Evolutionary conservation across 768 basidiomycete species (phyloP), one percentile per base, ranked within the genome.

Genomic region (Suillus bovinus): DNA sequence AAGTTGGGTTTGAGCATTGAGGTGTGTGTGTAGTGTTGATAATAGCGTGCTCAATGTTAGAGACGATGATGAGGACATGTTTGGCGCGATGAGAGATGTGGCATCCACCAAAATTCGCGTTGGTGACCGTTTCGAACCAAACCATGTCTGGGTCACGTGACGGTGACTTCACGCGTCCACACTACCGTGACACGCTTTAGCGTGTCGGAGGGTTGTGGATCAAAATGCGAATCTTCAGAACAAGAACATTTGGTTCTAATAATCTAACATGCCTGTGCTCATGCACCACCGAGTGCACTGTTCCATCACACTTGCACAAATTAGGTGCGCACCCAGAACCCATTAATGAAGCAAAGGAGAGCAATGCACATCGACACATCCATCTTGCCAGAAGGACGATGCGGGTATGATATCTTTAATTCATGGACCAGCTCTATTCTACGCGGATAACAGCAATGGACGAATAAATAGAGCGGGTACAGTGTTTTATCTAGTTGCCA

Each of bases 1-100:
- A 36, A 93, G 80, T 64, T 90, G 88, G 0, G 91, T 93, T 75
- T 96, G 93, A 2, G 87, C 77, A 72, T 90, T 89, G 6, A 94
- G 78, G 72, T 91, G 89, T 3, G 86, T 82, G 66, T 93, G 90
- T 31, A 95, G 74, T 24, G 91, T 88, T 71, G 90, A 86, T 10
- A 94, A 81, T 17, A 94, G 81, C 13, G 87, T 80, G 41, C 88
- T 91, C 53, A 93, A 69, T 36, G 73, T 66, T 63, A 77, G 69
- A 62, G 75, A 74, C 62, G 74, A 67, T 10, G 75, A 71, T 38
- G 75, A 73, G 17, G 54, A 36, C 54, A 55, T 55, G 16, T 55
- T 55, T 55, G 50, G 29, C 29, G 29, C 50, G 17, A n/a, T 50
- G 49, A 50, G 33, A 54, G 53, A 54, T 54, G 53, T 54, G 53